Conservation (phyloP, 1,139 yeast genomes). For the Debaryomyces psychrophilus region DNA sequence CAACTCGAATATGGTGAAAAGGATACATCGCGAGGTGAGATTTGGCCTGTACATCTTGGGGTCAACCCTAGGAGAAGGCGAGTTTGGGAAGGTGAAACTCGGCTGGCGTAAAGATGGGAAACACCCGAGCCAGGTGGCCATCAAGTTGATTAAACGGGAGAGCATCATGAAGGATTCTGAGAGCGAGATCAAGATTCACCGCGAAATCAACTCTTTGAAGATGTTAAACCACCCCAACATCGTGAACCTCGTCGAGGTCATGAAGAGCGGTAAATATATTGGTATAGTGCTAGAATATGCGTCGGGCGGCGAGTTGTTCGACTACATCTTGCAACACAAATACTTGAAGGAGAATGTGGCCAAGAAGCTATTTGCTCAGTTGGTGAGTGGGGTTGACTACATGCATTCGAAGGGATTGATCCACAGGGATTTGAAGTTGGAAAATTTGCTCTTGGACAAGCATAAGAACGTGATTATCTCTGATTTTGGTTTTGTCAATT, state of each 20-base stretch:
- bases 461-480: constrained; percentile 79
- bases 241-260: constrained; percentile 86
- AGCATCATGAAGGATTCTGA: constrained; percentile 82
- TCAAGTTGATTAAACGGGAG: constrained; percentile 86
- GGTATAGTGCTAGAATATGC: constrained; percentile 97
- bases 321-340: constrained; percentile 84
- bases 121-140: constrained; percentile 86
- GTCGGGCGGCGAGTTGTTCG: constrained; percentile 95
- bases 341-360: constrained; percentile 85
- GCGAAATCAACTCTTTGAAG: constrained; percentile 90
- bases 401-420: constrained; percentile 83
- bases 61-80: constrained; percentile 96
- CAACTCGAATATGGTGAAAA: constrained; percentile 18
- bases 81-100: constrained; percentile 95
- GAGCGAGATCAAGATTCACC: constrained; percentile 83
- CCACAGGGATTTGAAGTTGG: constrained; percentile 78
- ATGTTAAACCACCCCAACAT: constrained; percentile 90
- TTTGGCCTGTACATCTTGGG: constrained; percentile 91
- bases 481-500: constrained; percentile 91
- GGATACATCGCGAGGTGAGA: constrained; percentile 59
- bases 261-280: constrained; percentile 91
- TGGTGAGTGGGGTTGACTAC: constrained; percentile 91
- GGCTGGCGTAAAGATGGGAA: constrained; percentile 91
- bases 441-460: constrained; percentile 72
- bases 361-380: constrained; percentile 85